Conservation (phyloP, 768 basidiomycete genomes). For the Amanita phalloides region DNA sequence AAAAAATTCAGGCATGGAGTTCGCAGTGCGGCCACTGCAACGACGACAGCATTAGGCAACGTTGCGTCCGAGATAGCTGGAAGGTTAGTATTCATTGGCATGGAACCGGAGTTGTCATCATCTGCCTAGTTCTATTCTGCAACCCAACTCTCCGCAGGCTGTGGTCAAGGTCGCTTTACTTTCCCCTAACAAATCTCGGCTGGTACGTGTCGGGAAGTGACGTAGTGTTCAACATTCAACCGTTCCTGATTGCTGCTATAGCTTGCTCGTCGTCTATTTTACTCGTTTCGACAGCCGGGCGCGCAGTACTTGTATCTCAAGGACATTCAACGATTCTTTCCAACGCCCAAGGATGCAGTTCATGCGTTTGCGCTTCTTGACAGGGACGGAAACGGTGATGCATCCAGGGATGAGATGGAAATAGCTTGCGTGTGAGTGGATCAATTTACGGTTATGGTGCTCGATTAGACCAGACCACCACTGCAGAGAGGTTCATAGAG, state of each 20-base stretch:
- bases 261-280: constrained; percentile 80
- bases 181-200: constrained; percentile 70
- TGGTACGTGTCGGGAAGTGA: constrained; percentile 25
- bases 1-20: constrained; percentile 66
- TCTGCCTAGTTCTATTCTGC: constrained; percentile 52
- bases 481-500: constrained; percentile 68
- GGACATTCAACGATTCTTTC: constrained; percentile 68
- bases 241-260: constrained; percentile 15
- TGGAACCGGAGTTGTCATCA: background rate
- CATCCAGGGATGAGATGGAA: constrained; percentile 64
- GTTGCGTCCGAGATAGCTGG: constrained; percentile 47
- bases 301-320: constrained; percentile 47
- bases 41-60: constrained; percentile 60
- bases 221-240: background rate
- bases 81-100: constrained; percentile 19
- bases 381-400: constrained; percentile 64
- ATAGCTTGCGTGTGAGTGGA: constrained; percentile 51
- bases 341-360: constrained; percentile 53
- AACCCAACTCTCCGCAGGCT: constrained; percentile 79
- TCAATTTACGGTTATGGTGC: background rate
- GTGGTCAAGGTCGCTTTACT: constrained; percentile 72
- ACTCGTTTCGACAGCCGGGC: constrained; percentile 64
- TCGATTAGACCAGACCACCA: background rate
- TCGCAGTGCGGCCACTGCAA: constrained; percentile 63
- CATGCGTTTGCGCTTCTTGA: constrained; percentile 62